Percentiles rank a stretch among this genome's conserved stretches.
These are phyloP conservation scores for Funneliformis mosseae DNA, from an alignment of 192 early-diverging fungal species.

Conservation along the genomic window DNA sequence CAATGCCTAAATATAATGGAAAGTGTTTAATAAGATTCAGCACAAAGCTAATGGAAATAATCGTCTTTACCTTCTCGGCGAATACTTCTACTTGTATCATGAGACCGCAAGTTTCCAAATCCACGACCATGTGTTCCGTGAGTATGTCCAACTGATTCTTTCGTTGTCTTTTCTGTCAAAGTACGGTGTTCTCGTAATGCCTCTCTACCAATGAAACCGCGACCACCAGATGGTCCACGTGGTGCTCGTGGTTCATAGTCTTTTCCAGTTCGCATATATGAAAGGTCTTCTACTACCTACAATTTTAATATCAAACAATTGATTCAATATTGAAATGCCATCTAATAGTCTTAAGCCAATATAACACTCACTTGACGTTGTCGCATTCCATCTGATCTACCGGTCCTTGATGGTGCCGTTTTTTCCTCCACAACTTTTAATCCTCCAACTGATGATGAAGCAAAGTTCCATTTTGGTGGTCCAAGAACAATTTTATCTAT, in stretches of 20 bases:
- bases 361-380: conserved; percentile 35
- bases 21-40: not conserved
- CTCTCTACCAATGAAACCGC: conserved; percentile 38
- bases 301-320: not conserved
- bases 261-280: conserved; percentile 24
- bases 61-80: conserved; percentile 28
- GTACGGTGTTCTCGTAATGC: conserved; percentile 1
- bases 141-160: conserved; percentile 3
- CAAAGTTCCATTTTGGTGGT: conserved; percentile 60
- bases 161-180: conserved; percentile 1
- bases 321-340: not conserved
- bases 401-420: conserved; percentile 15
- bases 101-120: conserved; percentile 11
- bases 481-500: conserved; percentile 56
- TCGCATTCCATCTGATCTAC: conserved; percentile 30
- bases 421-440: conserved; percentile 50
- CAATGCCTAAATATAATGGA: not conserved
- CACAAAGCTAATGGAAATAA: conserved; percentile 1
- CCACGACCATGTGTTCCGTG: not conserved
- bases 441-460: conserved; percentile 53
- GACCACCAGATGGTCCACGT: conserved; percentile 40
- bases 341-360: not conserved
- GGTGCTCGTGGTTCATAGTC: conserved; percentile 39
- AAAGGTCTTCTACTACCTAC: not conserved
- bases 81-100: conserved; percentile 22